Base-by-base conservation (phyloP, 2,329 filamentous ascomycete genomes). In the Fusarium incarnatum region DNA sequence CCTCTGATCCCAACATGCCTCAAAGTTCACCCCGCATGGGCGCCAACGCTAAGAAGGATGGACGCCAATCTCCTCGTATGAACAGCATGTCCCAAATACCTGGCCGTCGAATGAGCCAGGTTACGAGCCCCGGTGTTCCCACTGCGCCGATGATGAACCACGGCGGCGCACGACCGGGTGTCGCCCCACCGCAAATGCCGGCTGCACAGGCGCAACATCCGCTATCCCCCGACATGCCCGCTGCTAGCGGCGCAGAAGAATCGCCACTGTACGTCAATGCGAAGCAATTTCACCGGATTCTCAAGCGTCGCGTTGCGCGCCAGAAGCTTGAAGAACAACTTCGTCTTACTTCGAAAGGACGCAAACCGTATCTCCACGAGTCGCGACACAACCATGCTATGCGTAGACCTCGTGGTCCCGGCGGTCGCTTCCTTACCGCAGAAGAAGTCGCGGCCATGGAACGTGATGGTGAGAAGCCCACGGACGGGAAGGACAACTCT, bases 321-420 rank as follows among this genome's bases (percentile, higher is more conserved):
- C 96, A 98, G 80, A 94, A 93, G 79, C 85, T 99, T 18, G 96
- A 99, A 79, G 96, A 99, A 79, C 93, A 94, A 57, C 83, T 99
- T 45, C 89, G 96, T 44, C 83, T 98, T 61, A 98, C 96, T 0
- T 97, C 92, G 12, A 99, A 99, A 82, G 95, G 95, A 27, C 90
- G 96, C 37, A 98, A 98, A 82, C 96, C 96, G 6, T 99, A 99
- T 77, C 86, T 99, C 32, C 96, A 99, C 82, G 96, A 99, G 79
- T 98, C 95, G 27, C 88, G 96, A 77, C 96, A 99, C 80, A 98
- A 98, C 77, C 96, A 99, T 80, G 96, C 96, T 12, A 99, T 99
- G 96, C 90, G 96, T 61, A 87, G 96, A 75, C 96, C 96, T 28
- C 89, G 96, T 78, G 96, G 96, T 18, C 96, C 96, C 1, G 96